Evolutionary conservation across 1,284 basidiomycete genomes (phyloP), one percentile per base, ranked within the genome.

Genomic region (Anthracocystis setariae): DNA sequence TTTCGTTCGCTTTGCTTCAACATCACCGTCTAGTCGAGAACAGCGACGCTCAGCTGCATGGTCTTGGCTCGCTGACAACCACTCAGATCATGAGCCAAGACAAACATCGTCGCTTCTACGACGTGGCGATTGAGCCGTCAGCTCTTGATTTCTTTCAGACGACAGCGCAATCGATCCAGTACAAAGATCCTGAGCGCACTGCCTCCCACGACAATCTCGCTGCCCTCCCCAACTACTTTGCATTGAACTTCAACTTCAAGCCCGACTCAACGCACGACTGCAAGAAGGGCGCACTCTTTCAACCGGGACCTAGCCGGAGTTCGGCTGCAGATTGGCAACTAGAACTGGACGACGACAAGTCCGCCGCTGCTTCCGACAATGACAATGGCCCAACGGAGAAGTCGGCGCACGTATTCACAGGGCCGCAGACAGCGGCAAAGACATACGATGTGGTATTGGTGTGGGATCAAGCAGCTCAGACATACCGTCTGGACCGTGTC

Each of bases 221-320:
- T 42, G n/a, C 46, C 18, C 54, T 56, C 20, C 56, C 64, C 3
- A 47, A 33, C 43, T 58, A 60, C 42, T 58, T 67, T 9, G 55
- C 69, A 0, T 39, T 72, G 18, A 63, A 58, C 49, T 72, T 67
- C 56, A 72, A 72, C 56, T 72, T 72, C 57, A 72, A 72, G 56
- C 69, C 69, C 1, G 64, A 72, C 43, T 67, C 64, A 5, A 54
- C 60, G 0, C 49, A 62, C 18, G 63, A 67, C 8, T 63, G 63
- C 53, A 54, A 33, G n/a, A 47, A 32, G 13, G 69, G 64, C 18
- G 64, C 64, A 12, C 60, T 72, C 1, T 60, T 50, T 17, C 54
- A 60, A 32, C 60, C 59, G 1, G 48, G 47, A 0, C 21, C 46
- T 1, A 33, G 45, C 21, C 55, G 56, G 9, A 58, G n/a, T n/a